Evolutionary conservation across 2,329 filamentous ascomycete species (phyloP), one percentile per base, ranked within the genome.

Genomic region (Fusarium chuoi): DNA sequence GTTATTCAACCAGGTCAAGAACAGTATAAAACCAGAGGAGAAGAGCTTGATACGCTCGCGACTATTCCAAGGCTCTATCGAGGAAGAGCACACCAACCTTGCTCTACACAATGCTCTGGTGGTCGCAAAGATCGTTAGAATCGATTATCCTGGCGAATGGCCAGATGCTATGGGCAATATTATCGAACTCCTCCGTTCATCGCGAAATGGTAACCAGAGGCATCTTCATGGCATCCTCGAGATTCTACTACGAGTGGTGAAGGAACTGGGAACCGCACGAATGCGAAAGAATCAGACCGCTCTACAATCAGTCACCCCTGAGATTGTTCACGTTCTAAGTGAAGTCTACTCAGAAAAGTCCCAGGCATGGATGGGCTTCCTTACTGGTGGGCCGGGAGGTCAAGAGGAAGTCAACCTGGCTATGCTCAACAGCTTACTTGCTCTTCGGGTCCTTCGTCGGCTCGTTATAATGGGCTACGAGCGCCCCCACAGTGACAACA

Each of bases 91-190:
- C 72, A 88, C 89, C 64, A 89, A 90, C 51, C 87, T 99, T 36
- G 94, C 94, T 24, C 83, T 97, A 38, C 95, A 98, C 79, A 98
- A 97, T 85, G 94, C 96, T 20, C 86, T 98, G 33, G 92, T 96
- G 63, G 87, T 95, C 48, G 93, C 95, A 22, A 98, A 98, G 83
- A 91, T 98, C 65, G 89, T 96, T 66, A 89, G 96, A 65, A 93
- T 94, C 81, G 96, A 98, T 81, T 98, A 94, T 81, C 96, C 96
- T 2, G 85, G 89, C 57, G 93, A 97, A 68, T 99, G 96, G 96
- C 89, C 90, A 4, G 86, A 90, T 52, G 88, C 89, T 26, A 82
- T 93, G 46, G 82, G 87, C 22, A 86, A 82, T n/a, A 81, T 96
- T 14, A 89, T 94, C 54, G 84, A 87, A 33, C 85, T 92, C 35